Conservation (phyloP, 495 filamentous ascomycete genomes). For the Echria macrotheca region DNA sequence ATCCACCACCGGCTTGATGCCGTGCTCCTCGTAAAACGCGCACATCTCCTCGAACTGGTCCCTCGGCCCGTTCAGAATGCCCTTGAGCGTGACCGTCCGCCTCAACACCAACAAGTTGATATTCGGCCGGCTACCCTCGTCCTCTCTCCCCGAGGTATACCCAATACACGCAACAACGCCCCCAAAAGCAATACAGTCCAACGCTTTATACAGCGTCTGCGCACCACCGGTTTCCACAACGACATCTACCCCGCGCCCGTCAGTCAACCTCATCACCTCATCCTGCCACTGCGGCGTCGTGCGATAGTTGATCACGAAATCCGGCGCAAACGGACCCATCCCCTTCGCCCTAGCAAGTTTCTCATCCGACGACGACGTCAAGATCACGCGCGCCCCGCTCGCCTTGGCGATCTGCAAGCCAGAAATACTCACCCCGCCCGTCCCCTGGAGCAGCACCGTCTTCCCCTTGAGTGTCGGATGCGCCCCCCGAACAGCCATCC, state of each 20-base stretch:
- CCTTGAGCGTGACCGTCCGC: slow-evolving; percentile 26
- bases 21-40: not conserved
- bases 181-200: slow-evolving; percentile 5
- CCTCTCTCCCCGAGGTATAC: slow-evolving; percentile 9
- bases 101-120: slow-evolving; percentile 34
- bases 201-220: slow-evolving; percentile 12
- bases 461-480: slow-evolving; percentile 37
- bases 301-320: slow-evolving; percentile 25
- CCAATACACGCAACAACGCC: slow-evolving; percentile 15
- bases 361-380: slow-evolving; percentile 36
- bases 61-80: not conserved
- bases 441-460: slow-evolving; percentile 42
- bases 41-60: slow-evolving; percentile 2
- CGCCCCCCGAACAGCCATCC: slow-evolving; percentile 41
- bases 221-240: slow-evolving; percentile 19
- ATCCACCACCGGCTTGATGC: not conserved
- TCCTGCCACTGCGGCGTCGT: slow-evolving; percentile 12
- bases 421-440: slow-evolving; percentile 31
- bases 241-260: slow-evolving; percentile 28
- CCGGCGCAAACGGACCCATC: not conserved
- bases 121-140: slow-evolving; percentile 36
- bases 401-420: slow-evolving; percentile 20
- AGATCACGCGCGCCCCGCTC: slow-evolving; percentile 25
- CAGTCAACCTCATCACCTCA: slow-evolving; percentile 23
- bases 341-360: slow-evolving; percentile 14